These are phyloP conservation scores for Backusella liffmaniae DNA, from an alignment of 192 early-diverging fungal species.

Conservation along the genomic window DNA sequence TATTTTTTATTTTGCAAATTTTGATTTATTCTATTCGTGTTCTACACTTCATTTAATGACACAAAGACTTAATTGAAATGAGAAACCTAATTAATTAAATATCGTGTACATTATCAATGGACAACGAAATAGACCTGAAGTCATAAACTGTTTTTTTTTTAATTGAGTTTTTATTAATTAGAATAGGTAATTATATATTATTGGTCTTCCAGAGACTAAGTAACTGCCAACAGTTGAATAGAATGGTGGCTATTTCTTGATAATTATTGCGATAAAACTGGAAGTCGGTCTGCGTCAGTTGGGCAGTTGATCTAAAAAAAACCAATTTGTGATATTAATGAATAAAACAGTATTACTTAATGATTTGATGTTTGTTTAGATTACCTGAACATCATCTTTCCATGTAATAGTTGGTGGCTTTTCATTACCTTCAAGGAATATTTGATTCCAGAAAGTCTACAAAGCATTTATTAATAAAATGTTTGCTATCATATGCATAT, in stretches of 20 bases:
- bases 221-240: neutral
- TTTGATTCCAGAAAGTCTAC: neutral
- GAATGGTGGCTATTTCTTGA: neutral
- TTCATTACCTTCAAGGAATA: neutral
- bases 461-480: neutral
- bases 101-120: neutral
- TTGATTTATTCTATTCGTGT: neutral
- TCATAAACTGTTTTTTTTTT: no score
- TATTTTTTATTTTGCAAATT: neutral
- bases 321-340: neutral
- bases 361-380: neutral
- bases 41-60: neutral
- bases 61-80: neutral
- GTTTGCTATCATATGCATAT: neutral
- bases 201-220: neutral
- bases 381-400: neutral
- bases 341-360: neutral
- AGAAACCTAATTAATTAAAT: neutral
- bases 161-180: neutral
- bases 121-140: no score
- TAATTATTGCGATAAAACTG: neutral
- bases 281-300: neutral
- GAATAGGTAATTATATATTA: neutral
- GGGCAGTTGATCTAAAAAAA: neutral
- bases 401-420: neutral